These are phyloP conservation scores for Jackrogersella multiformis DNA, from an alignment of 495 filamentous ascomycete species.

Conservation along the genomic window DNA sequence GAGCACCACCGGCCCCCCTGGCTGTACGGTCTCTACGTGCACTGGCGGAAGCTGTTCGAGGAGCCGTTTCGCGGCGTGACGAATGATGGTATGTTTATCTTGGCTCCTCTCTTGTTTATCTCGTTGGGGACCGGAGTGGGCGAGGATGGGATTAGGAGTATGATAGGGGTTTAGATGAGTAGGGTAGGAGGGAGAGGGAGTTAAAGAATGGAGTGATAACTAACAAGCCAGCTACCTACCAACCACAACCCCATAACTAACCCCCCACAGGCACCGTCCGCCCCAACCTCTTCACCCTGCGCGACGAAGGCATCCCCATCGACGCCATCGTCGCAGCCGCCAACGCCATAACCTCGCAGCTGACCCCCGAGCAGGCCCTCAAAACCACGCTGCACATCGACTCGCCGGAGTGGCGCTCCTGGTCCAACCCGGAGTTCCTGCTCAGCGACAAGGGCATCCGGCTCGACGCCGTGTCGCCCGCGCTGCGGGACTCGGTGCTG, in stretches of 20 bases:
- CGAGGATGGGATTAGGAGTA: not conserved
- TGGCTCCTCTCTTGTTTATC: not conserved
- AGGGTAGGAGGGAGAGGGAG: not conserved
- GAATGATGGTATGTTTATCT: constrained; percentile 63
- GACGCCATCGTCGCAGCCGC: constrained; percentile 62
- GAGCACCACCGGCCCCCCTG: constrained; percentile 69
- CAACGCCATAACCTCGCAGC: constrained; percentile 51
- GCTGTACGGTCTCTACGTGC: constrained; percentile 71
- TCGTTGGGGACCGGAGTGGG: not conserved
- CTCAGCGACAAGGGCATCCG: constrained; percentile 70
- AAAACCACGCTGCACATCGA: constrained; percentile 68
- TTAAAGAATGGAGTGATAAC: not conserved
- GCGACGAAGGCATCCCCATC: constrained; percentile 70
- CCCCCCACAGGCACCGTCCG: constrained; percentile 58
- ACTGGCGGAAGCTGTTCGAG: constrained; percentile 71
- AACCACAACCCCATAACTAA: not conserved
- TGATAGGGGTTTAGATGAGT: not conserved
- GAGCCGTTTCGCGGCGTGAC: constrained; percentile 79
- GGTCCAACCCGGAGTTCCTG: constrained; percentile 80
- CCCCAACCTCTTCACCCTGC: constrained; percentile 64
- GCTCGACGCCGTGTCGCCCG: constrained; percentile 64
- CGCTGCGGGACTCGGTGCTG: constrained; percentile 59
- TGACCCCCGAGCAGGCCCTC: constrained; percentile 59
- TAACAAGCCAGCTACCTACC: not conserved
- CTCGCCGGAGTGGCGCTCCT: constrained; percentile 75